A percentile compares a stretch with the other conserved stretches of the same genome.
phyloP scores from a whole-genome alignment of 495 filamentous ascomycete species.

The Chaetomium cochliodes region DNA sequence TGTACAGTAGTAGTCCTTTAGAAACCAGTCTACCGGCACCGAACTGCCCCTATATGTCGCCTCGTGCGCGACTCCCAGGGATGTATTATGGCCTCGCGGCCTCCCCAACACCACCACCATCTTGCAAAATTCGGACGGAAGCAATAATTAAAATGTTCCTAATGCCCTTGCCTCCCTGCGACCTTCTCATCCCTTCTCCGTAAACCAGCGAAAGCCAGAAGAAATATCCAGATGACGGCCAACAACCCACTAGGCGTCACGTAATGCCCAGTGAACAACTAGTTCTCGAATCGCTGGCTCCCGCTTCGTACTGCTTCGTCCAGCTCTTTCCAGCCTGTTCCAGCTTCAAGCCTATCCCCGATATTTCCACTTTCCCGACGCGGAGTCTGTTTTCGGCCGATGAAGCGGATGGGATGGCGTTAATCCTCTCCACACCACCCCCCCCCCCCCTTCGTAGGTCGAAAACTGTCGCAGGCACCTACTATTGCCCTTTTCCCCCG shows the following conservation, averaged over 20 bases:
- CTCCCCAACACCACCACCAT: no score
- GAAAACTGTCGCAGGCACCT: not conserved
- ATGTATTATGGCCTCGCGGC: not conserved
- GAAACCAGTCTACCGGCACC: no score
- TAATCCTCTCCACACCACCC: not conserved
- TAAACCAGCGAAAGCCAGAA: not conserved
- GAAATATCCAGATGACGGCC: not conserved
- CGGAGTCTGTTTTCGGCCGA: not conserved
- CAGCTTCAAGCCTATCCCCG: not conserved
- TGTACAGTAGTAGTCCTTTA: no score
- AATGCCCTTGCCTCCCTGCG: not conserved
- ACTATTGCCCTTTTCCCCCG: no score
- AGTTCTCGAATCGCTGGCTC: not conserved
- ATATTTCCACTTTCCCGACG: not conserved
- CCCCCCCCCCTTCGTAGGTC: not conserved
- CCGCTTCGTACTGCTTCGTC: not conserved
- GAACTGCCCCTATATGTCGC: no score
- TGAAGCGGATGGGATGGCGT: not conserved
- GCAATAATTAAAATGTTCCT: no score
- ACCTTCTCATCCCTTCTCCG: not conserved
- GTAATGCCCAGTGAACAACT: not conserved
- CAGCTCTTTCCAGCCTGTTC: not conserved
- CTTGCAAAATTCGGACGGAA: no score
- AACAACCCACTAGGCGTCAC: not conserved
- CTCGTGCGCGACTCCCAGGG: no score